Base-by-base conservation (phyloP, 2,329 filamentous ascomycete genomes). In the Aureobasidium sp. region DNA sequence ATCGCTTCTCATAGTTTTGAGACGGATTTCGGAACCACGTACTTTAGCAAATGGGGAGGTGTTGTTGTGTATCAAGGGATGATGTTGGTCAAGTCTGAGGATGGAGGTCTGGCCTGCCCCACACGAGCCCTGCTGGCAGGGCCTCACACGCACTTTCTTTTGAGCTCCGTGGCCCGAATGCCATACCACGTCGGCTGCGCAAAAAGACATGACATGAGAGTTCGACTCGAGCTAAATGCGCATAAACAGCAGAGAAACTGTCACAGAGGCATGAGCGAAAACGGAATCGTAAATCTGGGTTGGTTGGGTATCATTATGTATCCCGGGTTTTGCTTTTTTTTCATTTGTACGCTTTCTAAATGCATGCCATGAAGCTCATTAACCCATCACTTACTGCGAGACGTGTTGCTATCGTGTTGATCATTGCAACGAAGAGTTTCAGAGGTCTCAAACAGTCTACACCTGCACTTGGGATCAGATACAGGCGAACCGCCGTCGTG, bases 351-450 rank as follows among this genome's bases (percentile, higher is more conserved):
- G 58, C 58, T 60, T 54, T 60, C 45, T 53, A 54, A 60, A 53
- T 60, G 58, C 58, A 53, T 60, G 29, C 33, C 58, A 60, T 60
- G 38, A 53, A 53, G 49, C 58, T 60, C 58, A 54, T 60, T 60
- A 60, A 53, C 58, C 58, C 58, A 60, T 60, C 37, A 60, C 33
- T 40, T 11, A 53, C 47, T 60, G 49, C 49, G 23, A 40, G 40
- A 46, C 58, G 31, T 60, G 40, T 42, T 27, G 27, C 58, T 54
- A 21, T 54, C 23, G 17, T 35, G 7, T 37, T 35, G 47, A 40
- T 38, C 46, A 38, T 51, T 49, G 40, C 46, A 43, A 54, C 47
- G 27, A 53, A 27, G 45, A 42, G 27, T 19, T 27, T 37, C 47
- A 53, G 49, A 29, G 46, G 47, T 43, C 29, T 45, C 43, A 19